Base-by-base conservation (phyloP, 768 basidiomycete species). In the Candolleomyces eurysporus region DNA sequence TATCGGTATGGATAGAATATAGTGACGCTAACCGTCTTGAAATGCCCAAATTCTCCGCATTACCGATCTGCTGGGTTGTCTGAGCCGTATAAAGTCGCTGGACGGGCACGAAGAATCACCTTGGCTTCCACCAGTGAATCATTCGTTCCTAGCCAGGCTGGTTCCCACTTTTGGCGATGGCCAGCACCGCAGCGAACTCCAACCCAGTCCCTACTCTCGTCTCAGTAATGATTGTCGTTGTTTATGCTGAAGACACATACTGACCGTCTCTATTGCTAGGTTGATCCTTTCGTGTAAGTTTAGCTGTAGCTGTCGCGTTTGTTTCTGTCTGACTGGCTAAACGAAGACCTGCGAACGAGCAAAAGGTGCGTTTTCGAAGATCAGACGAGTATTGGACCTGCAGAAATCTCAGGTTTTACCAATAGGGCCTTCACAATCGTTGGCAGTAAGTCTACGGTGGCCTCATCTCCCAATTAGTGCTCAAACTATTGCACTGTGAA, bases 281-380 rank as follows among this genome's bases (percentile, higher is more conserved):
- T 89, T 55, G 88, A 91, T 68, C 89, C 89, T 1, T 89, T 89
- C 68, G 66, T 84, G 87, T 89, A 66, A 77, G 85, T 66, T 10
- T 2, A 36, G 11, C 36, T 11, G 13, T 17, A 7, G n/a, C 21
- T 26, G n/a, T 9, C 26, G 40, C 53, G n/a, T 54, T 22, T 39
- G 14, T 49, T 14, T 45, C 8, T 16, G 32, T 57, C 21, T 30
- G 8, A 11, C 16, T 26, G 60, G 7, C 46, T 46, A 13, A 46
- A 26, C 26, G 26, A 26, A 79, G 79, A 39, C 74, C 76, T 59
- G 72, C 78, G 71, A 85, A 74, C 73, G 78, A 86, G 61, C 89
- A 91, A 69, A 86, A 85, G 77, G 89, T 86, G 39, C 8, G 73
- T 17, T 56, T 36, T 40, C 22, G 21, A 16, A 51, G 11, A 40